These are phyloP conservation scores for Diplogelasinospora grovesii DNA, from an alignment of 495 filamentous ascomycete species.

Conservation along the genomic window DNA sequence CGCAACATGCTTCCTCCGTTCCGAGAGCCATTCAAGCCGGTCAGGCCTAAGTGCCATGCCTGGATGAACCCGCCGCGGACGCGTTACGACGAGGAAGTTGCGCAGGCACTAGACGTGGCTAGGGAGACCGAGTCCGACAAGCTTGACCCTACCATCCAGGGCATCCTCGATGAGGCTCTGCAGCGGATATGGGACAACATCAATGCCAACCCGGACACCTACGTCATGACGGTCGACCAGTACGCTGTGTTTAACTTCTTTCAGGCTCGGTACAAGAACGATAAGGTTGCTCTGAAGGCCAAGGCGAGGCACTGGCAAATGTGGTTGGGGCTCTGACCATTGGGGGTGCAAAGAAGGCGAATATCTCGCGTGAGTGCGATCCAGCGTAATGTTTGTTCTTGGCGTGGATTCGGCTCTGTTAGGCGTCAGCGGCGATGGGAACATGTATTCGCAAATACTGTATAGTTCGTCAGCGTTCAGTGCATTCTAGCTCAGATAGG, in stretches of 20 bases:
- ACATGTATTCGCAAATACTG: too few species aligned
- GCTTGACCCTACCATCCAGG: constrained; percentile 43
- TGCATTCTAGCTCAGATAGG: too few species aligned
- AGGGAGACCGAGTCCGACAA: constrained; percentile 55
- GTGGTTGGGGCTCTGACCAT: constrained; percentile 12
- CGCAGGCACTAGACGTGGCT: constrained; percentile 59
- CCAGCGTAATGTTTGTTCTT: background rate
- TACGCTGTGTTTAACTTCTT: constrained; percentile 77
- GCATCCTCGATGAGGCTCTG: constrained; percentile 51
- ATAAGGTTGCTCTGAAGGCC: constrained; percentile 34
- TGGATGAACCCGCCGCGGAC: too few species aligned
- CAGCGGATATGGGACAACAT: constrained; percentile 57
- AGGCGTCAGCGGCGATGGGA: too few species aligned
- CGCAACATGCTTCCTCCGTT: too few species aligned
- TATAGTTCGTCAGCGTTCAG: too few species aligned
- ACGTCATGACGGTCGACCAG: constrained; percentile 62
- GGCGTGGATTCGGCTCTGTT: too few species aligned
- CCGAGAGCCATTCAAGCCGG: too few species aligned
- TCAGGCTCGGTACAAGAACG: constrained; percentile 48
- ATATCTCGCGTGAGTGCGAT: background rate
- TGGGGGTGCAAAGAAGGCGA: background rate
- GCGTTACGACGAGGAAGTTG: too few species aligned
- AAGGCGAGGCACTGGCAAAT: constrained; percentile 47
- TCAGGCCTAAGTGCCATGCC: too few species aligned
- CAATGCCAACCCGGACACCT: constrained; percentile 49